Evolutionary conservation across 1,284 basidiomycete genomes (phyloP).

Genomic region (Ceratobasidium sp.): DNA sequence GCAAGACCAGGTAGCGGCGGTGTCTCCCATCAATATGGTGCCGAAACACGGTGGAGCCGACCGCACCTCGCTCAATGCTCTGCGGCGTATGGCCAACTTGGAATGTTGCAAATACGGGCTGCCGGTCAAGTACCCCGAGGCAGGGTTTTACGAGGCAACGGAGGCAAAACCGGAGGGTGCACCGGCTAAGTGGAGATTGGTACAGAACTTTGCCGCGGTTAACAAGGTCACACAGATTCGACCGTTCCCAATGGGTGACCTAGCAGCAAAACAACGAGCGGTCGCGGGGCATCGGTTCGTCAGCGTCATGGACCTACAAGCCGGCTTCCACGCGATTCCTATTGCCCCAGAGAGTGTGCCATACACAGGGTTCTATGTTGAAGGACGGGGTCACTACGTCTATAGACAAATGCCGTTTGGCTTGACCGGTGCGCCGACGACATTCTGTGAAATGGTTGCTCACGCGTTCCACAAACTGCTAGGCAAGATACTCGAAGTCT

Average conservation of each 20-base stretch:
- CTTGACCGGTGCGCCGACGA: slow-evolving; percentile 38
- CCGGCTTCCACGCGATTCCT: slow-evolving; percentile 41
- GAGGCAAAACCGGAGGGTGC: not conserved
- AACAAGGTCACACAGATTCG: slow-evolving; percentile 47
- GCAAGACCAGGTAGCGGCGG: slow-evolving; percentile 44
- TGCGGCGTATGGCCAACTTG: slow-evolving; percentile 41
- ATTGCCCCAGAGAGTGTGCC: slow-evolving; percentile 16
- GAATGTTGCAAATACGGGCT: slow-evolving; percentile 27
- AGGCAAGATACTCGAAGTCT: slow-evolving; percentile 20
- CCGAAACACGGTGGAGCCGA: slow-evolving; percentile 43
- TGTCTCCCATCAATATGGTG: slow-evolving; percentile 43
- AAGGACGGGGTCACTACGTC: slow-evolving; percentile 42
- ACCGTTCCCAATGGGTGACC: slow-evolving; percentile 37
- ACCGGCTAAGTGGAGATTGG: slow-evolving; percentile 44
- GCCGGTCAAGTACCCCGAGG: not conserved
- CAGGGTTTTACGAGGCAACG: not conserved
- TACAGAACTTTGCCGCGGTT: slow-evolving; percentile 45
- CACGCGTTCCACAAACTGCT: slow-evolving; percentile 36
- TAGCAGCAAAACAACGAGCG: slow-evolving; percentile 27
- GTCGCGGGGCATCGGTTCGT: slow-evolving; percentile 35
- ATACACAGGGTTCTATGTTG: slow-evolving; percentile 42
- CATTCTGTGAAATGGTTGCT: slow-evolving; percentile 36
- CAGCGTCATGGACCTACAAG: slow-evolving; percentile 36
- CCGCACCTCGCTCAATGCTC: slow-evolving; percentile 19
- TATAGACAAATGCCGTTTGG: slow-evolving; percentile 43